A percentile compares a stretch with the other conserved stretches of the same genome.
phyloP scores from a whole-genome alignment of 371 early-diverging fungal genomes.

The Mucor plumbeus region DNA sequence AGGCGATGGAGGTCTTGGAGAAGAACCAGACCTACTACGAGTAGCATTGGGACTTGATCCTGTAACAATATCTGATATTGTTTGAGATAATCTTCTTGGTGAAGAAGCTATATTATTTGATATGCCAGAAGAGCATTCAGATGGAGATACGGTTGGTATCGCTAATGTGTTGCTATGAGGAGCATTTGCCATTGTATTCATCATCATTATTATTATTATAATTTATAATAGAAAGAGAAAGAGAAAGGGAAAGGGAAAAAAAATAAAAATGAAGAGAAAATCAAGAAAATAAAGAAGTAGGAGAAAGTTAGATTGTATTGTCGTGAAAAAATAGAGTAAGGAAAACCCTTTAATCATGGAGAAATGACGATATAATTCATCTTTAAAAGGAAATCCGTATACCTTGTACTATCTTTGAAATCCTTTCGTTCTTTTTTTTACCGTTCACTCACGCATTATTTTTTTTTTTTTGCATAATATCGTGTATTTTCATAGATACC shows the following conservation, averaged over 20 bases:
- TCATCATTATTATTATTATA: neutral
- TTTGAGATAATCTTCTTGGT: constrained; percentile 24
- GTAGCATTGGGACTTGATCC: constrained; percentile 1
- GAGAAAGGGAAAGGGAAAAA: neutral
- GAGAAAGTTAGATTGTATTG: neutral
- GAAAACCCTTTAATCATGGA: neutral
- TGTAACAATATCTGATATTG: constrained; percentile 23
- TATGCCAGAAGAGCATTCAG: neutral
- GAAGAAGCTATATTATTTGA: constrained; percentile 7
- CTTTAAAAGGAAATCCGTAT: neutral
- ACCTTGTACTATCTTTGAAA: neutral
- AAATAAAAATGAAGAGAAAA: neutral
- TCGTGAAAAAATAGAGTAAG: neutral
- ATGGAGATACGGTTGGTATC: neutral
- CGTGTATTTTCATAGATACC: no score
- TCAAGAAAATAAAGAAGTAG: neutral
- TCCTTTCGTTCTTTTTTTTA: neutral
- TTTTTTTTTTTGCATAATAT: no score
- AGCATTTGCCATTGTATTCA: neutral
- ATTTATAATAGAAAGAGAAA: neutral
- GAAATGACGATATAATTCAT: neutral
- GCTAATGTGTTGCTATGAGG: neutral
- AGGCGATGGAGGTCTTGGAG: constrained; percentile 16
- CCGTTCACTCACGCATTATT: neutral
- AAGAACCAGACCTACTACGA: constrained; percentile 18